phyloP scores from a whole-genome alignment of 208 protist species.

The Blechomonas ayalai region DNA sequence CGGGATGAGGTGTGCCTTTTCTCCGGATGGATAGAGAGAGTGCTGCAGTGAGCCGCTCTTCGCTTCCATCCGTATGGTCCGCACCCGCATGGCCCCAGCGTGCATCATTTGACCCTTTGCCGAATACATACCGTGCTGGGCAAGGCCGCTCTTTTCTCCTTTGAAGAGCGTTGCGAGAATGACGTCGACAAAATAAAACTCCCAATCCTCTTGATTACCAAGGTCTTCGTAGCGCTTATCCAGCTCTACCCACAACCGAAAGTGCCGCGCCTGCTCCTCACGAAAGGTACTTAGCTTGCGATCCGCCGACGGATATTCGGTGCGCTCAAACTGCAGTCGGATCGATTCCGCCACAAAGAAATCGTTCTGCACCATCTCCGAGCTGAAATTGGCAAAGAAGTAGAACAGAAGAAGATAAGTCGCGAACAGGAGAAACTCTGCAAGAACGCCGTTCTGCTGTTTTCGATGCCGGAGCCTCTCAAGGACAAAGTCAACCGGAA shows the following conservation, averaged over 20 bases:
- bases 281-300: slow-evolving; percentile 9
- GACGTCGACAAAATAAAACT: slow-evolving; percentile 8
- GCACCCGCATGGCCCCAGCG: slow-evolving; percentile 19
- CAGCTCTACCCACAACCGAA: slow-evolving; percentile 1
- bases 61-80: slow-evolving; percentile 16
- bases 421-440: slow-evolving; percentile 19
- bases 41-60: slow-evolving; percentile 9
- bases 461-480: slow-evolving; percentile 1
- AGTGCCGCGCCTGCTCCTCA: neutral
- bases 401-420: slow-evolving; percentile 21
- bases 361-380: slow-evolving; percentile 1
- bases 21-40: slow-evolving; percentile 13
- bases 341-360: slow-evolving; percentile 11
- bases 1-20: slow-evolving; percentile 4
- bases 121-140: neutral
- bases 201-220: neutral
- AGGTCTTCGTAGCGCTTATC: slow-evolving; percentile 17
- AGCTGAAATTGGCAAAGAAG: slow-evolving; percentile 19
- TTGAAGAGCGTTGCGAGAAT: slow-evolving; percentile 7
- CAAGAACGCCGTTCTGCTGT: slow-evolving; percentile 1
- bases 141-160: neutral
- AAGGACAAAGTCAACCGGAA: slow-evolving; percentile 15
- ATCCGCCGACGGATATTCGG: slow-evolving; percentile 7
- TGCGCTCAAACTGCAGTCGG: slow-evolving; percentile 7
- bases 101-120: neutral